Evolutionary conservation across 192 early-diverging fungal species (phyloP), one percentile per base, ranked within the genome.

Genomic region (Paraglomus brasilianum): DNA sequence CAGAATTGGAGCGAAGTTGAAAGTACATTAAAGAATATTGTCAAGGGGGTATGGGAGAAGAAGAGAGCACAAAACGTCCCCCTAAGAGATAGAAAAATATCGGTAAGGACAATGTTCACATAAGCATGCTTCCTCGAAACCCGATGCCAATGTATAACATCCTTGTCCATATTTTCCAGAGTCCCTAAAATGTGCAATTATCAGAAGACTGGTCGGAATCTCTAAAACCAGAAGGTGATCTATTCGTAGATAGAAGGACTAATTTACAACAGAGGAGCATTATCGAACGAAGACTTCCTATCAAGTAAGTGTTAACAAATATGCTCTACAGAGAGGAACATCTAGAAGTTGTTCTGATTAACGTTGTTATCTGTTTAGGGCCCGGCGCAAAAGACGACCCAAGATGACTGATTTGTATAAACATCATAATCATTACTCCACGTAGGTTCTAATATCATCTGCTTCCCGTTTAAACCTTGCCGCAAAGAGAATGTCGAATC

Each of bases 251-350:
- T 63, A 76, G 83, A 41, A 83, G 81, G 72, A 66, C 70, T 70
- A 82, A 80, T 53, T 72, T 83, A 63, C 76, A 81, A 57, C 66
- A 85, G 62, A 78, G 83, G 48, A 85, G 83, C 45, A 78, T 85
- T 46, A 81, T 85, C 61, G 83, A 83, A 68, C 78, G 81, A 13
- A 72, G 81, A 73, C 52, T 81, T 15, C 76, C 71, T 19, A 77
- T 83, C 39, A 74, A 62, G 76, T 77, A 77, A 59, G 61, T 76
- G 15, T 17, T 36, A n/a, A n/a, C n/a, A n/a, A n/a, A n/a, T n/a
- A n/a, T n/a, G n/a, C n/a, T n/a, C n/a, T n/a, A n/a, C n/a, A n/a
- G n/a, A n/a, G n/a, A n/a, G n/a, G n/a, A n/a, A n/a, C n/a, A n/a
- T n/a, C n/a, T n/a, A n/a, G n/a, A n/a, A n/a, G n/a, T n/a, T n/a